Evolutionary conservation across 228 moss, liverwort and hornwort species (phyloP).

Genomic region (Sphagnum magellanicum): DNA sequence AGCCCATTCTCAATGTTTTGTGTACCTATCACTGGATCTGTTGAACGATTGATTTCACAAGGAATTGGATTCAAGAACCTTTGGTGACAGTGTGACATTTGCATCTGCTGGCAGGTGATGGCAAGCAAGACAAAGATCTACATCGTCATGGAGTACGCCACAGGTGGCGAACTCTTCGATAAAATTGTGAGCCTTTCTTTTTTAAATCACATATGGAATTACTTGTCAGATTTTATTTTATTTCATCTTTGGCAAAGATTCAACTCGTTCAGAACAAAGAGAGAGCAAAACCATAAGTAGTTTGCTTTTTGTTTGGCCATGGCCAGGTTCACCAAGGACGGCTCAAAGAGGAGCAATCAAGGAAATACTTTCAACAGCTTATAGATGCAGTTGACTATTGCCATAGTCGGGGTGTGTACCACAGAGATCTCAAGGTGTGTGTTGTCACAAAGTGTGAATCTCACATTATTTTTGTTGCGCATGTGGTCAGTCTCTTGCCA

Average conservation of each 20-base stretch:
- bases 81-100: background rate
- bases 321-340: conserved; percentile 51
- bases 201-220: background rate
- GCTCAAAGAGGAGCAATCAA: conserved; percentile 47
- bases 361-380: conserved; percentile 56
- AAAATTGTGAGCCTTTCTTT: conserved; percentile 29
- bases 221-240: no score
- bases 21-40: no score
- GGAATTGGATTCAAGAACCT: no score
- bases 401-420: conserved; percentile 54
- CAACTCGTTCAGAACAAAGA: no score
- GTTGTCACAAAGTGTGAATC: no score
- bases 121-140: conserved; percentile 56
- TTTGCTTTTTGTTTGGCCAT: conserved; percentile 5
- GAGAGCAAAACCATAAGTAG: no score
- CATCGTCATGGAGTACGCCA: conserved; percentile 44
- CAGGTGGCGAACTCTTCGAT: conserved; percentile 47
- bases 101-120: conserved; percentile 21
- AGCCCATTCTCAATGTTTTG: no score
- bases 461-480: no score
- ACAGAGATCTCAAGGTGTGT: conserved; percentile 51
- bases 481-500: no score
- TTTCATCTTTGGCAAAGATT: no score
- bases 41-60: no score
- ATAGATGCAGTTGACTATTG: conserved; percentile 58